Conservation (phyloP, 2,329 filamentous ascomycete species). For the Stachybotrys chartarum region DNA sequence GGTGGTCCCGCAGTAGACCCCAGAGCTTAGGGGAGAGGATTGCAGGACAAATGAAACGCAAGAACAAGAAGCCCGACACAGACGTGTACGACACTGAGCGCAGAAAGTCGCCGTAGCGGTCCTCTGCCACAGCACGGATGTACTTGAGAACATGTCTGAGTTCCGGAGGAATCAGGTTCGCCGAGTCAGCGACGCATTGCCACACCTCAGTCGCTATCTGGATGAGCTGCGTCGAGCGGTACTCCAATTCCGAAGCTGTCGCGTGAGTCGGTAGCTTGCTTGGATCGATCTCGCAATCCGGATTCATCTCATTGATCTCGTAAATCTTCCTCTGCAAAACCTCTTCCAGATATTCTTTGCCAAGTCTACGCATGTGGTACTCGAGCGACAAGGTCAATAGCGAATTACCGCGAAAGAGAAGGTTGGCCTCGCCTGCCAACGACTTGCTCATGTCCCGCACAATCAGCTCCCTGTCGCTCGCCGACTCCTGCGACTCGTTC, state of each 20-base stretch:
- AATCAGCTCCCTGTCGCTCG: slow-evolving; percentile 60
- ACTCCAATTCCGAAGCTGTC: slow-evolving; percentile 62
- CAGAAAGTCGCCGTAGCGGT: slow-evolving; percentile 88
- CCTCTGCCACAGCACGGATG: slow-evolving; percentile 84
- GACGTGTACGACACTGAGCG: slow-evolving; percentile 88
- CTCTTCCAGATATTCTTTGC: slow-evolving; percentile 87
- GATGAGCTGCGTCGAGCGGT: slow-evolving; percentile 76
- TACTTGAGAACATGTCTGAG: slow-evolving; percentile 83
- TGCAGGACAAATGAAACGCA: slow-evolving; percentile 94
- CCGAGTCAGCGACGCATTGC: slow-evolving; percentile 74
- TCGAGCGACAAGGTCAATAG: slow-evolving; percentile 89
- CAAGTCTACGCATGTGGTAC: slow-evolving; percentile 89
- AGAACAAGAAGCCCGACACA: slow-evolving; percentile 88
- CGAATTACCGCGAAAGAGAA: slow-evolving; percentile 92
- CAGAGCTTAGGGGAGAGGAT: slow-evolving; percentile 93
- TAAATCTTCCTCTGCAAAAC: slow-evolving; percentile 77
- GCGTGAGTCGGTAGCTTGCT: slow-evolving; percentile 52
- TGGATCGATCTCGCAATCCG: slow-evolving; percentile 92
- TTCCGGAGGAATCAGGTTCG: slow-evolving; percentile 69
- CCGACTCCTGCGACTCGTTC: slow-evolving; percentile 57
- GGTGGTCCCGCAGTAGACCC: slow-evolving; percentile 75
- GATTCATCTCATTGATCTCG: slow-evolving; percentile 85
- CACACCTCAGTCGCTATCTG: slow-evolving; percentile 75
- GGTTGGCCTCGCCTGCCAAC: slow-evolving; percentile 79
- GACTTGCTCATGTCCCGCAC: slow-evolving; percentile 74